Evolutionary conservation across 306 rosid species (phyloP).

Genomic region (Vigna mungo): DNA sequence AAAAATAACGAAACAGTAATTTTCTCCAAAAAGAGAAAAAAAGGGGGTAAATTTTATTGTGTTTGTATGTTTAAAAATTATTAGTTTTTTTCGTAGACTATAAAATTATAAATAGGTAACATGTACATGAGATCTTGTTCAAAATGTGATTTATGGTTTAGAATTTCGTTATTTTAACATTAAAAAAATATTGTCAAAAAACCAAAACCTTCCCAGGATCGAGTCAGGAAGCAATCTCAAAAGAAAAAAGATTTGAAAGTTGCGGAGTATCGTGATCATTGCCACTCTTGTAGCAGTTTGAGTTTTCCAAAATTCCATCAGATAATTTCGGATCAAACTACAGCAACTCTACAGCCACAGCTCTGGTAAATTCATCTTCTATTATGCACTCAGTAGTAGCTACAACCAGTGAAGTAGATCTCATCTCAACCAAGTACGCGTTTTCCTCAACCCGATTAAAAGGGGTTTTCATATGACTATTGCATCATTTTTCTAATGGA

Average conservation of each 20-base stretch:
- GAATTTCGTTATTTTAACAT: too few species aligned
- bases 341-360: slow-evolving; percentile 6
- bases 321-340: slow-evolving; percentile 31
- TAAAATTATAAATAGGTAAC: too few species aligned
- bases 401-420: slow-evolving; percentile 2
- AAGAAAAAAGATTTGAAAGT: neutral
- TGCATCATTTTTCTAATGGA: slow-evolving; percentile 56
- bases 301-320: slow-evolving; percentile 7
- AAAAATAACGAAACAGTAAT: too few species aligned
- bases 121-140: too few species aligned
- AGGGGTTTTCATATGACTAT: slow-evolving; percentile 35
- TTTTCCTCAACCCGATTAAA: neutral
- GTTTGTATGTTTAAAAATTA: too few species aligned
- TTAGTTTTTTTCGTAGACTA: too few species aligned
- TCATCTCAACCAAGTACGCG: neutral
- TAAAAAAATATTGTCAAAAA: too few species aligned
- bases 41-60: too few species aligned
- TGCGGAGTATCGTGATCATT: neutral
- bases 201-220: too few species aligned
- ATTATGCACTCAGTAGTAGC: neutral
- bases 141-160: too few species aligned
- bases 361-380: slow-evolving; percentile 34
- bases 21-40: too few species aligned
- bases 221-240: too few species aligned
- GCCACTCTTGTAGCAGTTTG: neutral